Base-by-base conservation (phyloP, 2,329 filamentous ascomycete species). In the Ophiosphaerella herpotricha region DNA sequence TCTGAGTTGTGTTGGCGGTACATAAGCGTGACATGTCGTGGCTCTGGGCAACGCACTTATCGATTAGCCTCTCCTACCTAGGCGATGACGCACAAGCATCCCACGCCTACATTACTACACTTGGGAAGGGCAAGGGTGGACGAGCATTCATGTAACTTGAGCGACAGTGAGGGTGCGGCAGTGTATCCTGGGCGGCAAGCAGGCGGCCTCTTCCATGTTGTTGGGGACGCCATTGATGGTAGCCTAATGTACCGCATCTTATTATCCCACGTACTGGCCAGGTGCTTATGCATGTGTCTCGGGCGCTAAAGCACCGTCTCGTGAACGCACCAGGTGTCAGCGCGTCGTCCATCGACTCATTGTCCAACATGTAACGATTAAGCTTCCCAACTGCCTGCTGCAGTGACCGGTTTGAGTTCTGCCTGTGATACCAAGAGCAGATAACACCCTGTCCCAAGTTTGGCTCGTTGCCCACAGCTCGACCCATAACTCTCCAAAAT, bases 311-410 rank as follows among this genome's bases (percentile, higher is more conserved):
- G 38, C 21, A 36, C 29, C 42, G 32, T 55, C 54, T 57, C 48
- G 56, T 60, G 58, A 35, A 33, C 55, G 52, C 51, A 50, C 43
- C 46, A 52, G 53, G 52, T 53, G 55, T 61, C 66, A 70, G 61
- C 61, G 61, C 60, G 61, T 67, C 60, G 60, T 57, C 61, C 48
- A 16, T 56, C 58, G 44, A 60, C 58, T 57, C 56, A 64, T 58
- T 59, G 48, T 42, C 57, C 66, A 67, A 57, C 66, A 71, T 71
- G 67, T 70, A 65, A 71, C 57, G 39, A 48, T 52, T 43, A 60
- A 49, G 42, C 52, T 35, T 35, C 39, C 45, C 38, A 52, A 64
- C 65, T 68, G 67, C 67, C 66, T 53, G 46, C 58, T 62, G 68
- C 68, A 68, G 68, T 56, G 46, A 50, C 50, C 49, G 40, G 45